A percentile compares a stretch with the other conserved stretches of the same genome.
Conservation (phyloP, 169 alveolate species). For the Plasmodium billcollinsi region DNA sequence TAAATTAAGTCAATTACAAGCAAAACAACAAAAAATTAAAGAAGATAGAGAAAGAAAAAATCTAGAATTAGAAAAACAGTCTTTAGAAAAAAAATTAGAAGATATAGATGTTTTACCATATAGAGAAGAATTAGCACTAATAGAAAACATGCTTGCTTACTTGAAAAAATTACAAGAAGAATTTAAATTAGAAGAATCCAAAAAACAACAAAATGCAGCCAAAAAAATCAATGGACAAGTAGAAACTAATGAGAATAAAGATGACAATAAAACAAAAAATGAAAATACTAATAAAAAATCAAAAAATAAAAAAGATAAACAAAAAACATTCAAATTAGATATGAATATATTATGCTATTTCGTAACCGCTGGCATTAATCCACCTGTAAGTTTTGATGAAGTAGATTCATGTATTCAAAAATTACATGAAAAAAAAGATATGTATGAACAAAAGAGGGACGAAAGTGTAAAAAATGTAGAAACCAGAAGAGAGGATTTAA, state of each 20-base stretch:
- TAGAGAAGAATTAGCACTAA: constrained; percentile 70
- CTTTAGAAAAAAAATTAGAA: constrained; percentile 53
- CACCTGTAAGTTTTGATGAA: constrained; percentile 84
- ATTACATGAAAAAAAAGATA: constrained; percentile 77
- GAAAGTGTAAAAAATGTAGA: constrained; percentile 84
- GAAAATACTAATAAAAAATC: constrained; percentile 69
- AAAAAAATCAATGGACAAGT: constrained; percentile 72
- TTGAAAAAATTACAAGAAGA: constrained; percentile 67
- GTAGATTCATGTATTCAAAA: constrained; percentile 79
- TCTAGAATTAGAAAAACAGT: constrained; percentile 51
- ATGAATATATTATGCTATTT: constrained; percentile 85
- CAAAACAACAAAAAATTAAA: constrained; percentile 62
- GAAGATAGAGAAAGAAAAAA: constrained; percentile 75
- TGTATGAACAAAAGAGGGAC: constrained; percentile 79
- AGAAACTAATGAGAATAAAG: constrained; percentile 7
- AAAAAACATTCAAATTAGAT: constrained; percentile 79
- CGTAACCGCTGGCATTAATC: constrained; percentile 84
- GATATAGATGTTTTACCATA: constrained; percentile 67
- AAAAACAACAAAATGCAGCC: constrained; percentile 21
- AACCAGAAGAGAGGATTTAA: constrained; percentile 77
- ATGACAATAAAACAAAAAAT: constrained; percentile 16
- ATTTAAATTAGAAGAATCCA: constrained; percentile 36
- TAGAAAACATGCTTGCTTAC: constrained; percentile 66
- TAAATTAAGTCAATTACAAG: constrained; percentile 49
- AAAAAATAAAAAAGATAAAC: constrained; percentile 80